Base-by-base conservation (phyloP, 148 eudicot species). In the Beta vulgaris region DNA sequence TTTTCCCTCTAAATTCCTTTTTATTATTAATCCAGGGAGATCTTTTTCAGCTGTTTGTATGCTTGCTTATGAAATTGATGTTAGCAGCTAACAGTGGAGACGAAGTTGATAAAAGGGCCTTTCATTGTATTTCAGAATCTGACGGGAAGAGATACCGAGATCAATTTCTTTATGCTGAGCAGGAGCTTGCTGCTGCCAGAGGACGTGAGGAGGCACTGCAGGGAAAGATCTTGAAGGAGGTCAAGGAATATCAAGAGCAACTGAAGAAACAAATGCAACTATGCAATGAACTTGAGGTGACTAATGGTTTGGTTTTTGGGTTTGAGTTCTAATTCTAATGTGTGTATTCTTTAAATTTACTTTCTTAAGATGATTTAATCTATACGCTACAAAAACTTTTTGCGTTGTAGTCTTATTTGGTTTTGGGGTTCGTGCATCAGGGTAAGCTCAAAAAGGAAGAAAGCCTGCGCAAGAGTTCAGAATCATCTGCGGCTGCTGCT, bases 131-230 rank as follows among this genome's bases (percentile, higher is more conserved):
- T 70, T 76, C 85, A 92, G 97, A 92, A 79, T 60, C 88, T 35
- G 94, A 90, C 81, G 86, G 86, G 82, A 88, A 82, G 81, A 95
- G 84, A 70, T 86, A 88, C 36, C 86, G 79, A 54, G 94, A 92
- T 69, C 87, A 89, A 81, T 83, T 88, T 61, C 83, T 87, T 26
- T 77, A 84, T 74, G 82, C 88, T 39, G 98, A 95, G 77, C 99
- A 95, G 81, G 99, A 92, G 83, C 91, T 92, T 73, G 99, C 98
- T 75, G 99, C 98, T 89, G 87, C 92, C 35, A 92, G 83, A 81
- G 92, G 93, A 18, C 94, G 97, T 66, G 99, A 95, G 76, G 86
- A 88, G 77, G 87, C 88, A 14, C 82, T 92, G 75, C 98, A 95
- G 81, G 87, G 91, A 40, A 95, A 86, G 79, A 76, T 91, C n/a